phyloP scores from a whole-genome alignment of 1,139 yeast genomes.

The Magnusiomyces tetraspermus region DNA sequence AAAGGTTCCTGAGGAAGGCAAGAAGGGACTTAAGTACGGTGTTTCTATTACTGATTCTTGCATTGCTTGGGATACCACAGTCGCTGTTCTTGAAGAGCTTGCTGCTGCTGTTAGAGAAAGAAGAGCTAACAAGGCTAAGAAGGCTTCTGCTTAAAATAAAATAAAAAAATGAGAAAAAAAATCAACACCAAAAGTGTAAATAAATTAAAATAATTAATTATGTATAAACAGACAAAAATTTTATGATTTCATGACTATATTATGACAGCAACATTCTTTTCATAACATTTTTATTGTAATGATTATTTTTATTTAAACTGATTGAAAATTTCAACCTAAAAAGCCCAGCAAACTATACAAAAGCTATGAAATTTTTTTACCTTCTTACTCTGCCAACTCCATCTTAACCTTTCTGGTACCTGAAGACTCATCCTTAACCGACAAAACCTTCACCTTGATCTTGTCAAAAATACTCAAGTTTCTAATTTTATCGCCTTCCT shows the following conservation, averaged over 20 bases:
- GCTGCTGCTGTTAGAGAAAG: slow-evolving; percentile 76
- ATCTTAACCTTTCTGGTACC: slow-evolving; percentile 92
- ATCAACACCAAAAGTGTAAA: not conserved
- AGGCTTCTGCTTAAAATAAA: slow-evolving; percentile 1
- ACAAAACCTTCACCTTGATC: slow-evolving; percentile 71
- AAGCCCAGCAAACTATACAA: too few relatives aligned
- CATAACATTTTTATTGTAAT: not conserved
- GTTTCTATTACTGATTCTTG: slow-evolving; percentile 96
- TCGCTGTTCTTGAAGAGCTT: slow-evolving; percentile 61
- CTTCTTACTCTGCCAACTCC: slow-evolving; percentile 11
- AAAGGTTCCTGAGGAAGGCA: slow-evolving; percentile 57
- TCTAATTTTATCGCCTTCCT: slow-evolving; percentile 33
- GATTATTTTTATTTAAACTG: too few relatives aligned
- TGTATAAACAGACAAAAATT: too few relatives aligned
- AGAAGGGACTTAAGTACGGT: slow-evolving; percentile 76
- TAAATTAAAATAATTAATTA: not conserved
- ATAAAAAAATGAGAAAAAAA: not conserved
- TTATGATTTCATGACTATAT: not conserved
- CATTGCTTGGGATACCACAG: slow-evolving; percentile 88
- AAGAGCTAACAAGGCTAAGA: slow-evolving; percentile 36
- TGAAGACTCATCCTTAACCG: slow-evolving; percentile 74
- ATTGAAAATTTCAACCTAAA: too few relatives aligned
- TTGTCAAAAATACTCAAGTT: slow-evolving; percentile 72
- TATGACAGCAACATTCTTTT: not conserved
- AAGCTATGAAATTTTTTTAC: not conserved